Evolutionary conservation across 2,329 filamentous ascomycete species (phyloP).

Genomic region (Sporothrix inflata): DNA sequence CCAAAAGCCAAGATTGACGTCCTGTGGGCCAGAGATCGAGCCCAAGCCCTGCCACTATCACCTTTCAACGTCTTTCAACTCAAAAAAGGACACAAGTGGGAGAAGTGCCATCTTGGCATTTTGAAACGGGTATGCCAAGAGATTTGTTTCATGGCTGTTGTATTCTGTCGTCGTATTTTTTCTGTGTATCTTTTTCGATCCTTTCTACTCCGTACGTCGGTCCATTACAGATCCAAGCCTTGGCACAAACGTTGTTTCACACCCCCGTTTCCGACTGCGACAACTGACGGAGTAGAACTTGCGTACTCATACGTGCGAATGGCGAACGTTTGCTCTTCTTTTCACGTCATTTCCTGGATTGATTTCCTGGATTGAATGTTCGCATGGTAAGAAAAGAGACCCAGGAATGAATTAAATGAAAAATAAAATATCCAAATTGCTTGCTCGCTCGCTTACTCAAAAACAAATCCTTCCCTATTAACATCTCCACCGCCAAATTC

Average conservation of each 20-base stretch:
- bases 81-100: not conserved
- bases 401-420: no score
- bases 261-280: conserved; percentile 8
- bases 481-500: no score
- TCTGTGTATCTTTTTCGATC: not conserved
- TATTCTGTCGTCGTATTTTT: not conserved
- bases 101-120: not conserved
- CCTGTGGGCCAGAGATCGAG: not conserved
- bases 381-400: not conserved
- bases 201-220: not conserved
- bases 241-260: conserved; percentile 21
- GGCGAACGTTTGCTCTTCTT: no score
- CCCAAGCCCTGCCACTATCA: not conserved
- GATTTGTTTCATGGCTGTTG: conserved; percentile 6
- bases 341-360: not conserved
- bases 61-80: not conserved
- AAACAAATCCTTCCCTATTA: no score
- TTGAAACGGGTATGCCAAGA: conserved; percentile 15
- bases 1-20: not conserved
- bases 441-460: not conserved
- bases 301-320: not conserved
- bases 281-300: not conserved
- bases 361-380: not conserved
- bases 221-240: not conserved
- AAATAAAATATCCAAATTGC: no score